A percentile compares a stretch with the other conserved stretches of the same genome.
Conservation (phyloP, 2,329 filamentous ascomycete genomes). For the Plenodomus tracheiphilus region DNA sequence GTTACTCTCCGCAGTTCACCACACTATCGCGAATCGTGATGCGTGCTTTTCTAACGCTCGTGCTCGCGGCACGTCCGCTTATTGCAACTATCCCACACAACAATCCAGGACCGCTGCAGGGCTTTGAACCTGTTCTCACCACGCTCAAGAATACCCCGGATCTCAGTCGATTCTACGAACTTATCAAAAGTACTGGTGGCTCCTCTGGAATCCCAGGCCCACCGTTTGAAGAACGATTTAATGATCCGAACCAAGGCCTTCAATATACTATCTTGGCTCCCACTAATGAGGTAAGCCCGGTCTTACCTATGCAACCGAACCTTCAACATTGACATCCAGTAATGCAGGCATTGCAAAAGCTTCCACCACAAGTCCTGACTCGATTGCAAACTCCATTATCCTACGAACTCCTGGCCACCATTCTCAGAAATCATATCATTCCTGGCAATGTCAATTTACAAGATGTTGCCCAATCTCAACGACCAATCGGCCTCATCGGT, state of each 20-base stretch:
- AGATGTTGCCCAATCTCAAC: not conserved
- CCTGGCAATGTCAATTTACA: not conserved
- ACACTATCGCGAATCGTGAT: no score
- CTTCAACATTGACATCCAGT: not conserved
- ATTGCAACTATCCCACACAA: no score
- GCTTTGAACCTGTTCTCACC: no score
- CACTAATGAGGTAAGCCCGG: slow-evolving; percentile 1
- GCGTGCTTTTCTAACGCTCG: no score
- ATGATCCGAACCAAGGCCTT: not conserved
- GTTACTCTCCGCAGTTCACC: no score
- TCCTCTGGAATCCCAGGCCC: not conserved
- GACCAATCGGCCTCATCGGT: not conserved
- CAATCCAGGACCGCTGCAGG: no score
- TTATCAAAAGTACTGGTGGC: slow-evolving; percentile 4
- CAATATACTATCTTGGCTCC: slow-evolving; percentile 4
- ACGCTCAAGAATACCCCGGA: not conserved
- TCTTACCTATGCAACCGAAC: not conserved
- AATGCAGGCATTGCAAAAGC: not conserved
- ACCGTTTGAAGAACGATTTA: slow-evolving; percentile 3
- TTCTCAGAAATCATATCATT: not conserved
- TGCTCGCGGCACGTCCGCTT: no score
- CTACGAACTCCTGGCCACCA: not conserved
- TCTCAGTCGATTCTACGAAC: slow-evolving; percentile 2
- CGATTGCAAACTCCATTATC: not conserved
- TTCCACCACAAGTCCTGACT: not conserved